Conservation (phyloP, 2,329 filamentous ascomycete species). For the Tricladium varicosporioides region DNA sequence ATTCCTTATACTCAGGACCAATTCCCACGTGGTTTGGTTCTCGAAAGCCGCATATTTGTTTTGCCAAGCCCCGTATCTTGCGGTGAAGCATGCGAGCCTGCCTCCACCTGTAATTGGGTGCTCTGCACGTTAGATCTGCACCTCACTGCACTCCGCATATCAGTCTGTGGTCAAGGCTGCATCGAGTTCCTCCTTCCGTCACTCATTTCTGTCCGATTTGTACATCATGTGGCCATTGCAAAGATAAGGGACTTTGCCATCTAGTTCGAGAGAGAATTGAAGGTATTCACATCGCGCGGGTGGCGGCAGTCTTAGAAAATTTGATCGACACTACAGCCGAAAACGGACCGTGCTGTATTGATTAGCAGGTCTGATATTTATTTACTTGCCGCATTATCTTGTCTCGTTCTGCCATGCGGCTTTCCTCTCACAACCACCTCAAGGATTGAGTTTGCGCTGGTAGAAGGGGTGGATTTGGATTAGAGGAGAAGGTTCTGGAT, state of each 20-base stretch:
- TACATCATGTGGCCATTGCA: constrained; percentile 14
- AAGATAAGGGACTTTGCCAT: constrained; percentile 15
- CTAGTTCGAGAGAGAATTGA: background rate
- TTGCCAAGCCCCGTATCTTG: constrained; percentile 2
- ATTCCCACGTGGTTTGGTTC: background rate
- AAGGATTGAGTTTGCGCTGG: constrained; percentile 6
- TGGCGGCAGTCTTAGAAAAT: background rate
- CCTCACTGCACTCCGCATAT: constrained; percentile 11
- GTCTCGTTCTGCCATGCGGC: constrained; percentile 8
- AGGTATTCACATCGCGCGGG: constrained; percentile 1
- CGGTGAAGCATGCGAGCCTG: background rate
- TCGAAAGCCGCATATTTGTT: background rate
- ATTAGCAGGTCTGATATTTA: background rate
- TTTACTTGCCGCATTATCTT: background rate
- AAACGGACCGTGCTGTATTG: background rate
- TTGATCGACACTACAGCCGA: too few relatives aligned
- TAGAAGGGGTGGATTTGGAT: constrained; percentile 6
- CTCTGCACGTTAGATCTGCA: background rate
- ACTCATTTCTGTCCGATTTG: background rate
- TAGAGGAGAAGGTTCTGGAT: constrained; percentile 3
- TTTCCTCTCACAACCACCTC: background rate
- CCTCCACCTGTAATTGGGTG: background rate
- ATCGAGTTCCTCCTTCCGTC: background rate
- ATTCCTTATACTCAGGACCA: background rate
- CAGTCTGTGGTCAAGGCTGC: constrained; percentile 1